Conservation (phyloP, 2,329 filamentous ascomycete genomes). For the Colletotrichum sojae region DNA sequence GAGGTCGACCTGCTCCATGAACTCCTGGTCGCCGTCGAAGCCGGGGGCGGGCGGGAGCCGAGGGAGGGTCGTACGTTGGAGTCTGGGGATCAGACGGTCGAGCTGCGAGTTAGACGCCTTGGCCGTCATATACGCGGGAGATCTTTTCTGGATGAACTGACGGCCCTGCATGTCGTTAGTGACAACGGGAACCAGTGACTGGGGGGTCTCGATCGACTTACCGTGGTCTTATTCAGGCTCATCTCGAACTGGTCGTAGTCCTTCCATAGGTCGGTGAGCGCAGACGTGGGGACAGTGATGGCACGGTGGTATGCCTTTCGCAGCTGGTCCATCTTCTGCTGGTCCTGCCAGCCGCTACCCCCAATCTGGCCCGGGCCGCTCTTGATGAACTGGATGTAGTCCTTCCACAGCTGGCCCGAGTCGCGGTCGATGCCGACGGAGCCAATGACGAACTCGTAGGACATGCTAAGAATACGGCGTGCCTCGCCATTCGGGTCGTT, state of each 20-base stretch:
- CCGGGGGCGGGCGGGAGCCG: constrained; percentile 86
- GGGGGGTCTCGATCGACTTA: constrained; percentile 57
- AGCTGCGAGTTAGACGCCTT: constrained; percentile 90
- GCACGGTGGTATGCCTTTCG: constrained; percentile 94
- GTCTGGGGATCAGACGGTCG: constrained; percentile 86
- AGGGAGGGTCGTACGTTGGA: constrained; percentile 84
- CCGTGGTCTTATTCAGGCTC: constrained; percentile 91
- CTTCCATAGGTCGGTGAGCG: constrained; percentile 90
- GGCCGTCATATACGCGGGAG: constrained; percentile 95
- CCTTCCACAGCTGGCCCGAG: constrained; percentile 90
- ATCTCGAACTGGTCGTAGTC: constrained; percentile 98
- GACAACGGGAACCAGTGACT: not conserved
- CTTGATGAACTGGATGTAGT: constrained; percentile 95
- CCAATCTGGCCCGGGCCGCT: constrained; percentile 88
- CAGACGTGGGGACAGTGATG: constrained; percentile 87
- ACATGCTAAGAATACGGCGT: constrained; percentile 83
- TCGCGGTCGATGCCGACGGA: constrained; percentile 94
- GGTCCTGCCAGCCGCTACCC: constrained; percentile 92
- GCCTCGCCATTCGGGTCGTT: constrained; percentile 84
- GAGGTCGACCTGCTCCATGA: constrained; percentile 83
- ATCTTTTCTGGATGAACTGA: constrained; percentile 94
- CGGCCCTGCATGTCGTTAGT: constrained; percentile 75
- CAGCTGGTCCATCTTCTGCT: constrained; percentile 96
- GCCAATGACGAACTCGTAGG: constrained; percentile 93
- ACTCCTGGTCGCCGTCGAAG: constrained; percentile 90